Conservation (phyloP, 2,329 filamentous ascomycete species). For the Graphium sp. region DNA sequence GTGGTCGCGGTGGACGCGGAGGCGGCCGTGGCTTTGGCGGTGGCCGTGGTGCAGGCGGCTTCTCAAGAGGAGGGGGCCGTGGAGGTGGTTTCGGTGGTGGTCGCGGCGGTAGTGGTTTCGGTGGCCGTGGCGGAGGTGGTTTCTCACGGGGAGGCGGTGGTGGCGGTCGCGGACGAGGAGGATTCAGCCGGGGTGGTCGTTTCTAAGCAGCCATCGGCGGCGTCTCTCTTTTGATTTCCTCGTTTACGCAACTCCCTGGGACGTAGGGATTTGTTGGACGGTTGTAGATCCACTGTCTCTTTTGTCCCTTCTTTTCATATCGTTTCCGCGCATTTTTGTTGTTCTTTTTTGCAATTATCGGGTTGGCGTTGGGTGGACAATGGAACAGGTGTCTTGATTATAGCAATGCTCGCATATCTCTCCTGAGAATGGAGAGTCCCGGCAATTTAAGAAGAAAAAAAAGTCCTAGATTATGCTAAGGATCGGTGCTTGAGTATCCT, state of each 20-base stretch:
- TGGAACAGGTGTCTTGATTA: too few species aligned
- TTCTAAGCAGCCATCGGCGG: neutral
- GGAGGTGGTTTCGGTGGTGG: slow-evolving; percentile 20
- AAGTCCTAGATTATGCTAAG: too few species aligned
- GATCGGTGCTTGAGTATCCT: too few species aligned
- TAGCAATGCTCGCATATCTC: too few species aligned
- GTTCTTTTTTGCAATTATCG: too few species aligned
- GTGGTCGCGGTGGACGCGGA: slow-evolving; percentile 25
- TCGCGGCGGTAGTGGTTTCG: slow-evolving; percentile 21
- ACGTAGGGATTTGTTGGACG: too few species aligned
- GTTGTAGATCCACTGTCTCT: too few species aligned
- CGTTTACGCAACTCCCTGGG: neutral
- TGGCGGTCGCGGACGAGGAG: slow-evolving; percentile 16
- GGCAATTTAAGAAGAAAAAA: too few species aligned
- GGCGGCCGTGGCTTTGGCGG: slow-evolving; percentile 18
- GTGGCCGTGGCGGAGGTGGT: slow-evolving; percentile 13
- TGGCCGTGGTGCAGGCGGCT: slow-evolving; percentile 19
- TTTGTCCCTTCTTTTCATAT: too few species aligned
- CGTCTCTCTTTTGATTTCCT: slow-evolving; percentile 1
- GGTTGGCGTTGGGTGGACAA: too few species aligned
- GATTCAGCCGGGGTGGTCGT: slow-evolving; percentile 12
- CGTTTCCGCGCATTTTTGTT: too few species aligned
- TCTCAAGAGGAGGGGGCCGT: slow-evolving; percentile 17
- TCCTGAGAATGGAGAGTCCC: too few species aligned
- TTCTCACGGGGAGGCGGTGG: slow-evolving; percentile 14